A percentile compares a stretch with the other conserved stretches of the same genome.
These are phyloP conservation scores for Nasturtium officinale DNA, from an alignment of 345 rosid species.

Conservation along the genomic window DNA sequence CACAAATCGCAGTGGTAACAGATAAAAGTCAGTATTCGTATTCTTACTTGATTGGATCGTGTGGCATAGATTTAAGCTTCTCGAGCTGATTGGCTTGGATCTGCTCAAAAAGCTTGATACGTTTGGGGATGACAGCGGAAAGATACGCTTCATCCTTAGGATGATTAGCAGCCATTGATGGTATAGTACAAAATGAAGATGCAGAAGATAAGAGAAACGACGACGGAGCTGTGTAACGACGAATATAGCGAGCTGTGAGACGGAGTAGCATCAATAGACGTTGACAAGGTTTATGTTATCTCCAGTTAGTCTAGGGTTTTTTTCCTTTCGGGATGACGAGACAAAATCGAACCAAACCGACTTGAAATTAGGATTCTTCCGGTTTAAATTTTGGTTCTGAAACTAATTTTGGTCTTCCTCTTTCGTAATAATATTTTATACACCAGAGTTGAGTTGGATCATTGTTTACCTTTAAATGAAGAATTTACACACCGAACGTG, in stretches of 20 bases:
- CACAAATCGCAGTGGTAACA: not conserved
- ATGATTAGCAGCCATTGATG: constrained; percentile 56
- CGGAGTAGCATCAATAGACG: constrained; percentile 44
- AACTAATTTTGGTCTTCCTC: not conserved
- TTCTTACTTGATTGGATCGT: constrained; percentile 71
- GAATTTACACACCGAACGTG: constrained; percentile 20
- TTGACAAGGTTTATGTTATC: constrained; percentile 35
- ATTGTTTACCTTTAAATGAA: not conserved
- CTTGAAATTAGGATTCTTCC: not conserved
- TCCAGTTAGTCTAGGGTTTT: constrained; percentile 23
- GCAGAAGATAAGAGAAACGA: constrained; percentile 25
- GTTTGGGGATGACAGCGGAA: constrained; percentile 59
- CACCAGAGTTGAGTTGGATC: not conserved
- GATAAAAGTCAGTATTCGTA: not conserved
- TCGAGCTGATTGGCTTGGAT: constrained; percentile 64
- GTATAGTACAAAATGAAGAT: constrained; percentile 35
- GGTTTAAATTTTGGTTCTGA: not conserved
- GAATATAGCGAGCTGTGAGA: constrained; percentile 39
- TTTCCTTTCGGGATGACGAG: not conserved
- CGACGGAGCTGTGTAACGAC: constrained; percentile 40
- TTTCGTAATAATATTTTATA: not conserved
- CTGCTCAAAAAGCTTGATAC: constrained; percentile 68
- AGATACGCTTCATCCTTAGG: constrained; percentile 69
- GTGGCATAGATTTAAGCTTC: constrained; percentile 59
- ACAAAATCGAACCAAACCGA: constrained; percentile 18